Evolutionary conservation across 306 rosid species (phyloP), one percentile per base, ranked within the genome.

Genomic region (Vicia sativa): DNA sequence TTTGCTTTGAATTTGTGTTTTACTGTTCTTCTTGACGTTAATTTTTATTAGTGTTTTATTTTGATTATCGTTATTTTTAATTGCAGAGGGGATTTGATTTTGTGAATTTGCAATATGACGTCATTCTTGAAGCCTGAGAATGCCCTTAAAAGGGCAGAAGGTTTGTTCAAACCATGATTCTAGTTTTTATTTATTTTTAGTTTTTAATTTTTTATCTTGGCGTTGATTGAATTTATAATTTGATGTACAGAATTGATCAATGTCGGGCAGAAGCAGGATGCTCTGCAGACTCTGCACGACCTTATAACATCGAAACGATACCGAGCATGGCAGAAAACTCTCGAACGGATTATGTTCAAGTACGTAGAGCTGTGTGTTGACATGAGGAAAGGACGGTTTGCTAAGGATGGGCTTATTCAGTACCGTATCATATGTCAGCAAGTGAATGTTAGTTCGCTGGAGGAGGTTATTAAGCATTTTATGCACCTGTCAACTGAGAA

Each of bases 191-290:
- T 7, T 50, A 9, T 9, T 34, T 41, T 49, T 49, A 63, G 2
- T 3, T 6, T 0, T 43, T 16, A 9, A 1, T 2, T 18, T 65
- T 61, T 44, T 18, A 52, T 71, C 38, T 21, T n/a, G 0, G 41
- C 26, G 39, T 21, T 21, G 23, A 21, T 21, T 57, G 42, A 54
- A 7, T 55, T 31, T 42, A 0, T 25, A 54, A 37, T 70, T 78
- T 45, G 9, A 38, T 61, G 0, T 54, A 46, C 96, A 95, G 99
- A 95, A 61, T 77, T 95, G 65, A 90, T 95, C 57, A 87, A 87
- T 77, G 96, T 95, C 3, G 99, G 99, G 62, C 99, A 95, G 84
- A 95, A 88, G 83, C 97, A 90, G 72, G 96, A 88, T 70, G 99
- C 99, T 1, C 63, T 95, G 80, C 96, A 95, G 76, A 84, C 95